Percentiles rank a stretch among this genome's conserved stretches.
These are phyloP conservation scores for Nitzschia inconspicua DNA, from an alignment of 108 stramenopile genomes.

Conservation along the genomic window DNA sequence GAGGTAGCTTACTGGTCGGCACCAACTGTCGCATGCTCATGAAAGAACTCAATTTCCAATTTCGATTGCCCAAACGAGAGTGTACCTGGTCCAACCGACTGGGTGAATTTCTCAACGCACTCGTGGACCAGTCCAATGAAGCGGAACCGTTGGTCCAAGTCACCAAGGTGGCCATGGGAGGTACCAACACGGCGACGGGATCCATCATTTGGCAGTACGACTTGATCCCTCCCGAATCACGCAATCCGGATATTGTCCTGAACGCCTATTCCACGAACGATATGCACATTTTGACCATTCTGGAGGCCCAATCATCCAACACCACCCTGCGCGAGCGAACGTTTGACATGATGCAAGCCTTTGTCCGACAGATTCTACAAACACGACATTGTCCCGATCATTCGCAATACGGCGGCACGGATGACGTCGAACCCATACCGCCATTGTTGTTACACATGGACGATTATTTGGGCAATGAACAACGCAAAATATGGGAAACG, in stretches of 20 bases:
- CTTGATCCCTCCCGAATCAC: conserved; percentile 52
- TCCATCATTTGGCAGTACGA: conserved; percentile 69
- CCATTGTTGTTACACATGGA: conserved; percentile 70
- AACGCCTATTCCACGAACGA: conserved; percentile 84
- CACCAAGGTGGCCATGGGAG: conserved; percentile 66
- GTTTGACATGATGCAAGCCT: conserved; percentile 61
- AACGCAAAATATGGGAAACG: conserved; percentile 52
- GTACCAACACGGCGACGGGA: conserved; percentile 73
- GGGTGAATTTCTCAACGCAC: conserved; percentile 32
- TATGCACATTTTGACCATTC: conserved; percentile 65
- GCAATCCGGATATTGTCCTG: conserved; percentile 68
- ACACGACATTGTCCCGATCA: conserved; percentile 6
- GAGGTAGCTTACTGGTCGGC: conserved; percentile 73
- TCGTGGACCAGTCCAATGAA: background rate
- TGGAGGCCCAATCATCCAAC: conserved; percentile 44
- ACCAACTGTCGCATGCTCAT: conserved; percentile 59
- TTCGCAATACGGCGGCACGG: background rate
- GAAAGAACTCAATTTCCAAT: conserved; percentile 33
- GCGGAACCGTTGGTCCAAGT: conserved; percentile 36
- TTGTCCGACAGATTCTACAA: conserved; percentile 47
- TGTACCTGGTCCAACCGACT: conserved; percentile 70
- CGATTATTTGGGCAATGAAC: conserved; percentile 83
- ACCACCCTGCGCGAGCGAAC: conserved; percentile 51
- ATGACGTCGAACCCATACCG: conserved; percentile 16
- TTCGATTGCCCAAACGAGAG: conserved; percentile 39